Evolutionary conservation across 768 basidiomycete species (phyloP), one percentile per base, ranked within the genome.

Genomic region (Suillus spraguei): DNA sequence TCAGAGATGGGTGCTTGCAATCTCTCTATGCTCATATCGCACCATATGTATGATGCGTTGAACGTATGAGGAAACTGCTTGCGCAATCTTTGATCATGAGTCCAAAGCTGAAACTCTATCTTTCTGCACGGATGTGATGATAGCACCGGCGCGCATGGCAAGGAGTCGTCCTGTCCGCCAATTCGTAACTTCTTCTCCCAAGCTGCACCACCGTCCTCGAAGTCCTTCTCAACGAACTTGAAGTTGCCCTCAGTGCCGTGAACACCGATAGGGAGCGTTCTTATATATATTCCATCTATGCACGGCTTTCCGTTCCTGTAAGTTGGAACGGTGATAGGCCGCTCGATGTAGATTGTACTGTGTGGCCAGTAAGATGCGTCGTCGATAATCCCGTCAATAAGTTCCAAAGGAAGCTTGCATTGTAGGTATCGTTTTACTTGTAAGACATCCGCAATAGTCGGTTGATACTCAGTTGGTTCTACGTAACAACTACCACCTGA

Each of bases 71-170:
- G 52, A 39, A 41, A 61, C 33, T n/a, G 41, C 36, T 17, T 5
- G 17, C 54, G 22, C 28, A 58, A 16, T 20, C 35, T 38, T 36
- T 39, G 55, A 38, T 53, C 52, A n/a, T 58, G 47, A 44, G 53
- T 32, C 52, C 60, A 64, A 35, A 62, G 33, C 35, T 56, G 49
- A 35, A 64, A 64, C 60, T 62, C 53, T 33, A 64, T 63, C 33
- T 32, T 64, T 41, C 36, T 61, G 35, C 53, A 59, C 8, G 60
- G 60, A 38, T 36, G 8, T 16, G 36, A 36, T 28, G 36, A 54
- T 38, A 53, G 16, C 50, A 10, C 7, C 36, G 36, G 60, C 13
- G 32, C 3, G 8, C 24, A 28, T 4, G 56, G 54, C 2, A 32
- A 9, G n/a, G 35, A 2, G 17, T 61, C 60, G 10, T 58, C 60